These are phyloP conservation scores for Chromosphaera perkinsii DNA, from an alignment of 208 protist genomes.

Conservation along the genomic window DNA sequence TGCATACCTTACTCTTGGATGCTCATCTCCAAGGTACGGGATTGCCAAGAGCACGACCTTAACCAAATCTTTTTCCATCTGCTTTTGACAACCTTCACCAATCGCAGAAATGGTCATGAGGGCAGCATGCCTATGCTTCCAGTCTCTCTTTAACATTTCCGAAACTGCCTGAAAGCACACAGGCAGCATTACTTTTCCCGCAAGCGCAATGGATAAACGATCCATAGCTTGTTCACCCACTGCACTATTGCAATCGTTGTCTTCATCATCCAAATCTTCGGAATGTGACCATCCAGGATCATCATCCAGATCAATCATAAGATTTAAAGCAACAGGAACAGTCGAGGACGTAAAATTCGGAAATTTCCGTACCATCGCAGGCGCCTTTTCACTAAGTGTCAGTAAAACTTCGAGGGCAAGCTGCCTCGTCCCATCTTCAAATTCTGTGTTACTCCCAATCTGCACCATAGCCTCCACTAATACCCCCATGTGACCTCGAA, in stretches of 20 bases:
- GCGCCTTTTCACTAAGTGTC: conserved; percentile 48
- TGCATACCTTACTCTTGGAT: conserved; percentile 71
- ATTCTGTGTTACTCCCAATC: conserved; percentile 32
- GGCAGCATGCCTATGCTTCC: conserved; percentile 62
- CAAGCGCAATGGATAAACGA: conserved; percentile 53
- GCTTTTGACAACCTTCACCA: conserved; percentile 62
- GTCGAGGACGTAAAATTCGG: conserved; percentile 32
- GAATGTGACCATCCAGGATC: conserved; percentile 8
- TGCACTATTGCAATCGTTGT: conserved; percentile 1
- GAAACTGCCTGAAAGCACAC: conserved; percentile 46
- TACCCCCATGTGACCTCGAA: conserved; percentile 22
- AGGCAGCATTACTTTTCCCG: conserved; percentile 56
- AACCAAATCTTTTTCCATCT: conserved; percentile 35
- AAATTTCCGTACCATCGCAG: conserved; percentile 46
- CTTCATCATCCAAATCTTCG: conserved; percentile 4
- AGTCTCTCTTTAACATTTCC: conserved; percentile 48
- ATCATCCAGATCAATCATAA: conserved; percentile 54
- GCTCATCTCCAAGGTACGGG: conserved; percentile 50
- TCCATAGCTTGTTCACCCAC: conserved; percentile 61
- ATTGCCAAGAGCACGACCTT: conserved; percentile 46
- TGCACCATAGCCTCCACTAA: conserved; percentile 35
- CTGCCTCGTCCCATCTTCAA: conserved; percentile 54
- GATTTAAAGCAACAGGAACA: conserved; percentile 40
- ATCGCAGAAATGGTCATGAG: conserved; percentile 63
- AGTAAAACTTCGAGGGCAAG: conserved; percentile 60